Base-by-base conservation (phyloP, 768 basidiomycete genomes). In the Rhizopogon vesiculosus region DNA sequence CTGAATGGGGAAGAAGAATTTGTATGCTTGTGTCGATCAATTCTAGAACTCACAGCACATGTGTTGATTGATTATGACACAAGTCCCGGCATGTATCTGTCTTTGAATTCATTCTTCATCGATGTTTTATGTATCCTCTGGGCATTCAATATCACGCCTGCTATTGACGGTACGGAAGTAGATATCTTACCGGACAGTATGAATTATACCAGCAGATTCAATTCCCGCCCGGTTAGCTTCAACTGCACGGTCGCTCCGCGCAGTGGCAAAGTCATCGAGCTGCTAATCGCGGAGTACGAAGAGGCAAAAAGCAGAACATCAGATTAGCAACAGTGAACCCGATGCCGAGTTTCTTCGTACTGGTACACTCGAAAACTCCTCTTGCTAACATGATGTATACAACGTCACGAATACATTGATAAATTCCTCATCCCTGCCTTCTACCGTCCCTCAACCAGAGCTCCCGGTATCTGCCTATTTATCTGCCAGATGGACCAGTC, bases 141-240 rank as follows among this genome's bases (percentile, higher is more conserved):
- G 53, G 51, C 52, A 2, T 65, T 66, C 18, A 38, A 57, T 41
- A 42, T 58, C 40, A 54, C 35, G 18, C 49, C 22, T 45, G 39
- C 18, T 19, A 28, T 51, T 25, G 44, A 58, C 45, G 39, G 15
- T 15, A 19, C 18, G 12, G 35, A 3, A 35, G 18, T 33, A 15
- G 39, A 52, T 38, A 39, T 9, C 5, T 22, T 40, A 16, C 35
- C 45, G 66, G 69, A 73, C 60, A 59, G 61, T 12, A 62, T 62
- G 56, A 66, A 66, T 43, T 66, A 68, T 44, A 72, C 73, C 3
- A 66, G 67, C 35, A 70, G 71, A n/a, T 71, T 74, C 62, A 72
- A 69, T 42, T 70, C 71, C 2, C 59, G 63, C 9, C 69, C 69
- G 29, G 66, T 70, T 29, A 66, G 64, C n/a, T 72, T 70, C 49